phyloP scores from a whole-genome alignment of 768 basidiomycete species.

The Glaciozyma antarctica region DNA sequence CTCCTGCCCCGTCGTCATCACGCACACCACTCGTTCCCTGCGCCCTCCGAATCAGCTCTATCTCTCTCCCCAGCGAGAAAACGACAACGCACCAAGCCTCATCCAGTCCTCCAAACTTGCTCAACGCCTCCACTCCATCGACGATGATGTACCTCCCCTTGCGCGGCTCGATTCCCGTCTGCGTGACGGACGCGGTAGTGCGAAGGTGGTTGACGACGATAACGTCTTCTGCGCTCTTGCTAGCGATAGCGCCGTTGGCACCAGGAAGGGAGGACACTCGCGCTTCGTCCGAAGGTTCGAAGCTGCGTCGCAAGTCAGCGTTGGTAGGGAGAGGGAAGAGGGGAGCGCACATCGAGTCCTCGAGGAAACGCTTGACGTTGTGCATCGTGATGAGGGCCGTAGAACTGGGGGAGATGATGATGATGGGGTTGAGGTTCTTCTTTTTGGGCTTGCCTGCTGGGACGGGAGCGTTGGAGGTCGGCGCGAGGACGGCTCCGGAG shows the following conservation, averaged over 20 bases:
- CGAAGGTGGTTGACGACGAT: slow-evolving; percentile 78
- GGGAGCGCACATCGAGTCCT: slow-evolving; percentile 63
- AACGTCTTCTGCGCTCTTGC: slow-evolving; percentile 67
- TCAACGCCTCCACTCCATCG: slow-evolving; percentile 81
- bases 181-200: slow-evolving; percentile 33
- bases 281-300: slow-evolving; percentile 66
- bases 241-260: slow-evolving; percentile 48
- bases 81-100: slow-evolving; percentile 63
- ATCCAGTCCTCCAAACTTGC: slow-evolving; percentile 64
- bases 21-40: slow-evolving; percentile 83
- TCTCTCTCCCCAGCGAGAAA: neutral
- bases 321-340: neutral
- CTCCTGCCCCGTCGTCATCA: slow-evolving; percentile 94
- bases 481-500: neutral
- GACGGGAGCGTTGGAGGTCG: slow-evolving; percentile 17
- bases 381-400: slow-evolving; percentile 95
- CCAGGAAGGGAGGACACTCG: slow-evolving; percentile 38
- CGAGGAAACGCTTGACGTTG: slow-evolving; percentile 88
- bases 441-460: slow-evolving; percentile 23
- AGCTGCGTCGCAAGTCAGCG: slow-evolving; percentile 42
- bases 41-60: too few relatives aligned
- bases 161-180: slow-evolving; percentile 31
- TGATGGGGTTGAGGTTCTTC: slow-evolving; percentile 63
- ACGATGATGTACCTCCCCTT: slow-evolving; percentile 65
- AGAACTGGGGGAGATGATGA: slow-evolving; percentile 91